Evolutionary conservation across 192 early-diverging fungal species (phyloP), one percentile per base, ranked within the genome.

Genomic region (Helicostylum pulchrum): DNA sequence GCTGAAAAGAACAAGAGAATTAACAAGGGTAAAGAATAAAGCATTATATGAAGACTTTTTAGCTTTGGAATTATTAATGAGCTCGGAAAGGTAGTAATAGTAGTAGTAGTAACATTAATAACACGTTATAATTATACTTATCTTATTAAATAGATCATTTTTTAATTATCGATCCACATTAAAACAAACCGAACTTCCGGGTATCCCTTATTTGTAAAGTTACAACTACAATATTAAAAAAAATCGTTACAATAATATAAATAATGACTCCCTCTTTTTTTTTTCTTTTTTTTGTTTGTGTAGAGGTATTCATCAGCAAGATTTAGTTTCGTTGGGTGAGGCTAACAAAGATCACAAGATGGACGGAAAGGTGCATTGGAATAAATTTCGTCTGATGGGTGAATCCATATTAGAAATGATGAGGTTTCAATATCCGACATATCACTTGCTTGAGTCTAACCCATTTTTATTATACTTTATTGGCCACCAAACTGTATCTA

Each of bases 121-220:
- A 42, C 62, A 9, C 36, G 36, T 39, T 39, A 26, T 26, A 26
- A 26, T 26, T 26, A 26, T 26, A 26, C 26, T 26, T 26, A 26
- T 26, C 26, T 26, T 26, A 0, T 51, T 68, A 11, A 7, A 74
- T 17, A 73, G 79, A 23, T 80, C 81, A 3, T 92, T 90, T 78
- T 74, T 61, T 21, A 66, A 74, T 21, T 92, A 92, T 76, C 83
- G 90, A 15, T 19, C 72, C 14, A 85, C 88, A 9, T 67, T 92
- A 36, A 77, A 78, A 47, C 68, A 64, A 36, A 78, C 80, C 36
- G 81, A 83, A 43, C 46, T 77, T 30, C 87, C 86, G 7, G 85
- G 85, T 51, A 88, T 92, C 30, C 90, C 90, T 17, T 92, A 92
- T 66, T 64, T 92, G 90, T 91, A 80, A 1, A 34, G n/a, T 5